Conservation (phyloP, 1,284 basidiomycete species). For the Sphaerobolus stellatus region DNA sequence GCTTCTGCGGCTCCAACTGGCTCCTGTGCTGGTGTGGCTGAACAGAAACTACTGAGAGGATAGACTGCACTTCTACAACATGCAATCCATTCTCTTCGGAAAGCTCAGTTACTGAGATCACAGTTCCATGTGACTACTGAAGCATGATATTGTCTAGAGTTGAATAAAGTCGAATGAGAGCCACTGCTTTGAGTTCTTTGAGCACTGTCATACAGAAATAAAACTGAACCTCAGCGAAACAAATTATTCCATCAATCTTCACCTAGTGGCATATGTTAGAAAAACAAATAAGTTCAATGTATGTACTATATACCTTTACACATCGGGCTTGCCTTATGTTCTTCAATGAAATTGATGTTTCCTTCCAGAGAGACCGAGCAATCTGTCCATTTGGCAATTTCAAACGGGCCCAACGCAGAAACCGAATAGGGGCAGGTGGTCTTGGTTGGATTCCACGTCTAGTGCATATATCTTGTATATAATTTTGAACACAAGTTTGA, state of each 20-base stretch:
- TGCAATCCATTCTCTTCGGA: not conserved
- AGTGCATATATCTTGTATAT: no score
- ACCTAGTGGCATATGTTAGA: not conserved
- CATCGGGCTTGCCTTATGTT: slow-evolving; percentile 26
- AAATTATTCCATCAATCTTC: not conserved
- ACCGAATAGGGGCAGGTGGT: no score
- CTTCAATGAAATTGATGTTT: slow-evolving; percentile 22
- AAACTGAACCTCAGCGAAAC: slow-evolving; percentile 25
- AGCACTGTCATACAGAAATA: slow-evolving; percentile 18
- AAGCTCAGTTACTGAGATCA: not conserved
- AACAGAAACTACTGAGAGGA: not conserved
- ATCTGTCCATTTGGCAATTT: slow-evolving; percentile 33
- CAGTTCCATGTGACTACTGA: not conserved
- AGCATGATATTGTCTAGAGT: not conserved
- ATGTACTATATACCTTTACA: slow-evolving; percentile 25
- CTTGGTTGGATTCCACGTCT: no score
- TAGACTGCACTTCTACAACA: not conserved
- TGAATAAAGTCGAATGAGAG: not conserved
- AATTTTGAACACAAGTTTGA: no score
- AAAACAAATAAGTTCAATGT: not conserved
- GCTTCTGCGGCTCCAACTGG: not conserved
- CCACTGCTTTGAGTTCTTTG: not conserved
- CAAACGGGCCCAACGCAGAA: slow-evolving; percentile 28
- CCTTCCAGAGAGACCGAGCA: slow-evolving; percentile 31
- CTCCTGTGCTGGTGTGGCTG: not conserved